These are phyloP conservation scores for Lepidium aucheri DNA, from an alignment of 345 rosid genomes.

Conservation along the genomic window DNA sequence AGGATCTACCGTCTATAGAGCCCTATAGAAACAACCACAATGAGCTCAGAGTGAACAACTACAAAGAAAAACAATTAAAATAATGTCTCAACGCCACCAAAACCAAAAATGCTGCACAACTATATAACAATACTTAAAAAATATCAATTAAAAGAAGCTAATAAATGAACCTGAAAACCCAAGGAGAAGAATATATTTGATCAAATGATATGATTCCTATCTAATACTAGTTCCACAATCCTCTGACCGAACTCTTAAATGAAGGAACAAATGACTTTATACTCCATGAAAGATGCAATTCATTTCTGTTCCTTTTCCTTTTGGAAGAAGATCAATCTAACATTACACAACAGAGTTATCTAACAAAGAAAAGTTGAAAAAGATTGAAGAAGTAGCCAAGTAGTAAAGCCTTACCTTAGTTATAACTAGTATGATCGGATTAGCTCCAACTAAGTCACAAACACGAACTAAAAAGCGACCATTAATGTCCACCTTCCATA, in stretches of 20 bases:
- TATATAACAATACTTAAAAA: no score
- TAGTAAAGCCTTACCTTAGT: constrained; percentile 51
- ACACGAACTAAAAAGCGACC: constrained; percentile 89
- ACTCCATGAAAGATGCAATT: no score
- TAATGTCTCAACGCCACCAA: no score
- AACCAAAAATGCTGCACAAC: no score
- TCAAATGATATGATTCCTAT: no score
- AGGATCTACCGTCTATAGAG: not conserved
- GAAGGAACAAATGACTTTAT: no score
- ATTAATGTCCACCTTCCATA: constrained; percentile 88
- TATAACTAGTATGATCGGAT: constrained; percentile 81
- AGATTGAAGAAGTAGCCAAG: not conserved
- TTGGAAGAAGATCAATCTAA: constrained; percentile 90
- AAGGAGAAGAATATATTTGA: no score
- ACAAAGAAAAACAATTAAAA: not conserved
- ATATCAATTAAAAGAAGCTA: no score
- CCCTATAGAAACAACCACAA: not conserved
- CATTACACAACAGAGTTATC: constrained; percentile 12
- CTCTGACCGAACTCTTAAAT: no score
- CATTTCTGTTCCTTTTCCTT: constrained; percentile 80
- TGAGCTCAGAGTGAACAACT: not conserved
- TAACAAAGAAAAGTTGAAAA: not conserved
- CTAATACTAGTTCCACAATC: no score
- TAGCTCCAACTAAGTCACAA: constrained; percentile 86
- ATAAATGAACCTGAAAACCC: no score